phyloP scores from a whole-genome alignment of 768 basidiomycete species.

The Boletus subcaerulescens region DNA sequence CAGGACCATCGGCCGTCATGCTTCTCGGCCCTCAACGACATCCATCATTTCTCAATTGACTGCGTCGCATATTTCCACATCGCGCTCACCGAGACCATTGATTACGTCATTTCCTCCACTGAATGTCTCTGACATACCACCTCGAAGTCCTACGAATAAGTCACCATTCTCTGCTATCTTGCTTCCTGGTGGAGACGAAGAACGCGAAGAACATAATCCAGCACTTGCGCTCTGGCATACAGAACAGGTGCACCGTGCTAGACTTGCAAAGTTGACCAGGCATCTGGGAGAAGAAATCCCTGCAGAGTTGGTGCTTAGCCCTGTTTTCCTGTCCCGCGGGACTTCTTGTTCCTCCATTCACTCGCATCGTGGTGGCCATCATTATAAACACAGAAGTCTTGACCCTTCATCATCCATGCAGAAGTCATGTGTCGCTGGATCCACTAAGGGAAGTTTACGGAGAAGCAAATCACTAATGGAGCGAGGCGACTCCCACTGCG shows the following conservation, averaged over 20 bases:
- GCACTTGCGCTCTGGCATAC: not conserved
- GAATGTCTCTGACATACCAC: slow-evolving; percentile 6
- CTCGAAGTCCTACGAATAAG: slow-evolving; percentile 12
- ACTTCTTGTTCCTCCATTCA: not conserved
- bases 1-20: not conserved
- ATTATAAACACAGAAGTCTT: slow-evolving; percentile 13
- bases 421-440: not conserved
- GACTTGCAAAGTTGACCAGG: slow-evolving; percentile 37
- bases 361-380: not conserved
- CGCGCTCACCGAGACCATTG: slow-evolving; percentile 1
- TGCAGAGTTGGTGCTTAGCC: slow-evolving; percentile 30
- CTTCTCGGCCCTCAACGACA: not conserved
- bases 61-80: not conserved
- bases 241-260: slow-evolving; percentile 30
- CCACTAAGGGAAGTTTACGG: slow-evolving; percentile 12
- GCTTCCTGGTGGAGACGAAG: slow-evolving; percentile 7
- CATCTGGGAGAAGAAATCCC: slow-evolving; percentile 40
- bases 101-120: slow-evolving; percentile 12
- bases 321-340: not conserved
- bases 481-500: not conserved
- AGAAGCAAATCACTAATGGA: slow-evolving; percentile 32
- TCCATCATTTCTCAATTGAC: slow-evolving; percentile 1
- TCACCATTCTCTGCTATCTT: slow-evolving; percentile 10
- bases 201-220: slow-evolving; percentile 4
- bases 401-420: slow-evolving; percentile 7